phyloP scores from a whole-genome alignment of 768 basidiomycete species.

The Wakefieldia striispora region DNA sequence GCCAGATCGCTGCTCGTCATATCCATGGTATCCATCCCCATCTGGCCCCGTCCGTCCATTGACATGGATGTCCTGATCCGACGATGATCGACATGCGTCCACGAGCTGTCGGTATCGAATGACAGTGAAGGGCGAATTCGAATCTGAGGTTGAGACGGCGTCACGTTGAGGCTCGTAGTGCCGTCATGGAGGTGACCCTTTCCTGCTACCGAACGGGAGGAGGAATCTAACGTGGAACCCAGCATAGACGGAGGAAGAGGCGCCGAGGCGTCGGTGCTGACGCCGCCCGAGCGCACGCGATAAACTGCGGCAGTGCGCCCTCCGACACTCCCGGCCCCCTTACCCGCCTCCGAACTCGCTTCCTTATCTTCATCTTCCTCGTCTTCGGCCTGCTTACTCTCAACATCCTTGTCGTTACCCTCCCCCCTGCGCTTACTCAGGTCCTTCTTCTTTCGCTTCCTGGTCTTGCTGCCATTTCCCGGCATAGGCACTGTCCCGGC shows the following conservation, averaged over 20 bases:
- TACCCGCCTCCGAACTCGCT: constrained; percentile 10
- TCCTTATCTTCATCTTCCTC: background rate
- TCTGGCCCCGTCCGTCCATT: constrained; percentile 5
- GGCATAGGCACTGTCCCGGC: constrained; percentile 24
- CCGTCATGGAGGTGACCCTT: constrained; percentile 3
- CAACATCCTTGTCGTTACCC: background rate
- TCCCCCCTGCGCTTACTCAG: constrained; percentile 20
- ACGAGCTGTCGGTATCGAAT: constrained; percentile 56
- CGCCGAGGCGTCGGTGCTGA: constrained; percentile 18
- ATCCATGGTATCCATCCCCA: constrained; percentile 30
- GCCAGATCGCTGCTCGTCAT: constrained; percentile 50
- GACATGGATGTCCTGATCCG: constrained; percentile 15
- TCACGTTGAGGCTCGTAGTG: constrained; percentile 4
- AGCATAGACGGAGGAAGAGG: constrained; percentile 1
- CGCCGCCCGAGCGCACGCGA: constrained; percentile 6
- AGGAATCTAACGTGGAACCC: background rate
- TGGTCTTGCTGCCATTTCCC: constrained; percentile 28
- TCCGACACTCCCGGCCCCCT: background rate
- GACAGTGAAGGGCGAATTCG: constrained; percentile 16
- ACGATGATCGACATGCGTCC: constrained; percentile 67
- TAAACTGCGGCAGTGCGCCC: background rate
- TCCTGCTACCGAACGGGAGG: background rate
- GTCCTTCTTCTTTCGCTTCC: constrained; percentile 45
- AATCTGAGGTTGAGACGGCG: constrained; percentile 24
- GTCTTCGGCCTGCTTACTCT: background rate